Evolutionary conservation across 1,284 basidiomycete species (phyloP).

Genomic region (Moniliophthora roreri): DNA sequence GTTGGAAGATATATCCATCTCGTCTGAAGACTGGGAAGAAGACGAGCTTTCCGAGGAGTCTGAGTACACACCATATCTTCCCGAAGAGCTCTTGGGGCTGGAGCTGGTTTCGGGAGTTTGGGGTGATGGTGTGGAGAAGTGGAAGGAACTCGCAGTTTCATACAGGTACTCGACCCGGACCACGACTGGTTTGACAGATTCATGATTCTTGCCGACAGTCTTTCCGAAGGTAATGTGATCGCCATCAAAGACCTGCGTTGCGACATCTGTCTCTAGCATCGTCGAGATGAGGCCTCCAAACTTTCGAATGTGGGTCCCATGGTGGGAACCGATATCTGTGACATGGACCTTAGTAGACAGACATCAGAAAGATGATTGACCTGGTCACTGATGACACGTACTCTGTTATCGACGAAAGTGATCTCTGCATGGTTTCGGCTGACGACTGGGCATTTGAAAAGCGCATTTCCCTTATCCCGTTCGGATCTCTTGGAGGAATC

Average conservation of each 20-base stretch:
- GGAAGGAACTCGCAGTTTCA: slow-evolving; percentile 22
- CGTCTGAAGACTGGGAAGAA: slow-evolving; percentile 3
- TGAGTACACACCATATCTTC: slow-evolving; percentile 53
- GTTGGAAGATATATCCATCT: slow-evolving; percentile 30
- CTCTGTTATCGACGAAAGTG: slow-evolving; percentile 58
- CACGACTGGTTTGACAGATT: slow-evolving; percentile 58
- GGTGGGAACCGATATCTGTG: slow-evolving; percentile 59
- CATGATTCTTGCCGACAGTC: slow-evolving; percentile 57
- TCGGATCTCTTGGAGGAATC: slow-evolving; percentile 25
- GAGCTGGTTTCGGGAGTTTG: slow-evolving; percentile 27
- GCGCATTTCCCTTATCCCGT: slow-evolving; percentile 30
- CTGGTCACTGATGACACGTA: slow-evolving; percentile 28
- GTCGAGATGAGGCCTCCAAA: slow-evolving; percentile 42
- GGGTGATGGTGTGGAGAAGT: slow-evolving; percentile 27
- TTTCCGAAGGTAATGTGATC: slow-evolving; percentile 75
- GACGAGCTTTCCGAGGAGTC: slow-evolving; percentile 33
- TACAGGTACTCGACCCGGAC: slow-evolving; percentile 56
- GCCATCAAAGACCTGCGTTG: slow-evolving; percentile 54
- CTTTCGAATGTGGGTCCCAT: slow-evolving; percentile 59
- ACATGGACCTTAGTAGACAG: slow-evolving; percentile 52
- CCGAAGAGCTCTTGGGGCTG: slow-evolving; percentile 6
- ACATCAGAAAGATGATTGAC: background rate
- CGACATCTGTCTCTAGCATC: slow-evolving; percentile 44
- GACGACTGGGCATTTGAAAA: slow-evolving; percentile 65
- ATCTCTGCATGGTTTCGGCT: slow-evolving; percentile 68